phyloP scores from a whole-genome alignment of 352 stramenopile genomes.

The Phytophthora chlamydospora region DNA sequence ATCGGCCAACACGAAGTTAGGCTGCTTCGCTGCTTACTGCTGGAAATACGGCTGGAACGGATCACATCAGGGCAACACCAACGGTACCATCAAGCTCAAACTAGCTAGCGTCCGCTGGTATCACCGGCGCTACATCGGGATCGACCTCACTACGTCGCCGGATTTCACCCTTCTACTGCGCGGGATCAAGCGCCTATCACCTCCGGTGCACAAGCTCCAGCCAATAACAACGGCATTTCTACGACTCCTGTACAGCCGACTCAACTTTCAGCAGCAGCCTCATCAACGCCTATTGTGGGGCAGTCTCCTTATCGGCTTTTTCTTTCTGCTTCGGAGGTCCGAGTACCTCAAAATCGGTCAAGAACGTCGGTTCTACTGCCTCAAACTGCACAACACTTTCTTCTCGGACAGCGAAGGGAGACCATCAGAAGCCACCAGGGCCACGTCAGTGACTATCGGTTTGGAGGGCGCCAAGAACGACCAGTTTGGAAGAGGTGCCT shows the following conservation, averaged over 20 bases:
- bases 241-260: constrained; percentile 6
- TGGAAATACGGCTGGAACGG: constrained; percentile 27
- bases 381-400: constrained; percentile 13
- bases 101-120: constrained; percentile 24
- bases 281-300: constrained; percentile 31
- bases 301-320: constrained; percentile 28
- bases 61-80: constrained; percentile 11
- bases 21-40: constrained; percentile 19
- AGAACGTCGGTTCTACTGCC: constrained; percentile 16
- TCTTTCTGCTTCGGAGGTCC: constrained; percentile 28
- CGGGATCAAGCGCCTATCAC: constrained; percentile 27
- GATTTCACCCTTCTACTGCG: constrained; percentile 21
- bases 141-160: constrained; percentile 2
- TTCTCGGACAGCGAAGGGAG: constrained; percentile 13
- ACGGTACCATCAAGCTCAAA: constrained; percentile 29
- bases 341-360: constrained; percentile 18
- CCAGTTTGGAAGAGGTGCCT: constrained; percentile 26
- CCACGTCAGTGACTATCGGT: constrained; percentile 16
- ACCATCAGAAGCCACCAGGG: not conserved
- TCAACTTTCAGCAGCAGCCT: constrained; percentile 3
- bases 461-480: constrained; percentile 28
- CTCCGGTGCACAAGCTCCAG: constrained; percentile 26
- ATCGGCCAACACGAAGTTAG: constrained; percentile 7
- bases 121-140: constrained; percentile 15
- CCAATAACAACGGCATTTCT: constrained; percentile 31